phyloP scores from a whole-genome alignment of 164 flowering plant species.

The Vitis cinerea region DNA sequence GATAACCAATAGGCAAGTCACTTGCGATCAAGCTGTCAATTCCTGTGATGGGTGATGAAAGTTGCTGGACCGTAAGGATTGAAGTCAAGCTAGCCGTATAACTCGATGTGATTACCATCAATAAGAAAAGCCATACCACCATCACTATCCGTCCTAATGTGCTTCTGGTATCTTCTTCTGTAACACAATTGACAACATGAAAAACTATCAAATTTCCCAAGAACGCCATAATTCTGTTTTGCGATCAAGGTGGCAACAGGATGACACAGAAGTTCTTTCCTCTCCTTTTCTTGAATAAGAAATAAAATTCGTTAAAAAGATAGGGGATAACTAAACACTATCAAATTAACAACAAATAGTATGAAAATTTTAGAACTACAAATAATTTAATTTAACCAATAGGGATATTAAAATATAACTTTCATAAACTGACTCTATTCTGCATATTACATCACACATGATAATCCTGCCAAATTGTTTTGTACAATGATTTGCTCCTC shows the following conservation, averaged over 20 bases:
- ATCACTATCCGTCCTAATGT: conserved; percentile 66
- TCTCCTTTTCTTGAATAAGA: too few species aligned
- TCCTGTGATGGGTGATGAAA: conserved; percentile 68
- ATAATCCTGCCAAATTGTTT: too few species aligned
- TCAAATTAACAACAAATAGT: too few species aligned
- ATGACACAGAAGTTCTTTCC: too few species aligned
- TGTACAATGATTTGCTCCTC: too few species aligned
- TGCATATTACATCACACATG: too few species aligned
- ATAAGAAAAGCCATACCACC: conserved; percentile 77
- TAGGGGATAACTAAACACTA: too few species aligned
- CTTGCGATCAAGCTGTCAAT: conserved; percentile 66
- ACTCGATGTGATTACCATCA: conserved; percentile 72
- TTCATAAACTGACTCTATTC: too few species aligned
- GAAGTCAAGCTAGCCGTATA: conserved; percentile 89
- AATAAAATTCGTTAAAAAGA: too few species aligned
- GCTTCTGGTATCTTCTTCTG: conserved; percentile 73
- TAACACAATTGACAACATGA: conserved; percentile 7
- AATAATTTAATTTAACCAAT: too few species aligned
- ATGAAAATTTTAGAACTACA: too few species aligned
- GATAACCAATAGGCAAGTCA: conserved; percentile 63
- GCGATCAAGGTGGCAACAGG: background rate
- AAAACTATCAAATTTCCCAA: conserved; percentile 2
- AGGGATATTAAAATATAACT: too few species aligned
- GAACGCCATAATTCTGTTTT: background rate
- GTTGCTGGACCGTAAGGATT: conserved; percentile 75